Evolutionary conservation across 768 basidiomycete genomes (phyloP).

Genomic region (Sistotremastrum niveocremeum): DNA sequence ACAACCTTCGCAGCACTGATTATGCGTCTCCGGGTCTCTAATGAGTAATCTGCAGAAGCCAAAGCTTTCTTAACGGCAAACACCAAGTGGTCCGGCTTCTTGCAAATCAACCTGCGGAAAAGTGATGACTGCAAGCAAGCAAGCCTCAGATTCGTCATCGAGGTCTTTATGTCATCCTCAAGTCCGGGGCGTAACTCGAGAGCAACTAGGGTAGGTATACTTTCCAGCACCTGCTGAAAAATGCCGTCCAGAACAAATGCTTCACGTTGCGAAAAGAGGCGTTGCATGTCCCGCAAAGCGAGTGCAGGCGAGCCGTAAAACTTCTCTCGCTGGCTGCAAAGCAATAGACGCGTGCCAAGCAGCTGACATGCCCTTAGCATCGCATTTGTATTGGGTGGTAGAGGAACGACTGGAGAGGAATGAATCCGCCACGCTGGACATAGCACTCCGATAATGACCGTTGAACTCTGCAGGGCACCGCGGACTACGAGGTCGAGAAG

Average conservation of each 20-base stretch:
- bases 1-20: no score
- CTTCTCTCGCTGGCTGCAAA: no score
- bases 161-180: slow-evolving; percentile 33
- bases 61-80: slow-evolving; percentile 54
- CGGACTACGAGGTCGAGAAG: slow-evolving; percentile 51
- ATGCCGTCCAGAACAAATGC: slow-evolving; percentile 52
- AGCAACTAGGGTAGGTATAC: slow-evolving; percentile 56
- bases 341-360: no score
- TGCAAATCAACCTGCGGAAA: slow-evolving; percentile 67
- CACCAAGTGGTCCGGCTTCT: slow-evolving; percentile 58
- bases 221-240: slow-evolving; percentile 46
- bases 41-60: slow-evolving; percentile 19
- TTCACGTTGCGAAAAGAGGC: slow-evolving; percentile 53
- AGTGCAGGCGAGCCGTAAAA: slow-evolving; percentile 23
- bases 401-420: slow-evolving; percentile 13
- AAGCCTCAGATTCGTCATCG: slow-evolving; percentile 38
- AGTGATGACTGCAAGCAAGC: slow-evolving; percentile 45
- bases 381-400: no score
- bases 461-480: slow-evolving; percentile 59
- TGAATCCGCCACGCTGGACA: slow-evolving; percentile 63
- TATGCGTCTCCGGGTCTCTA: no score
- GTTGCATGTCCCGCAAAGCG: slow-evolving; percentile 52
- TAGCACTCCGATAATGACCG: slow-evolving; percentile 59
- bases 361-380: no score
- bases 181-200: slow-evolving; percentile 50